Conservation (phyloP, 2,329 filamentous ascomycete genomes). For the Ceratocystis eucalypticola region DNA sequence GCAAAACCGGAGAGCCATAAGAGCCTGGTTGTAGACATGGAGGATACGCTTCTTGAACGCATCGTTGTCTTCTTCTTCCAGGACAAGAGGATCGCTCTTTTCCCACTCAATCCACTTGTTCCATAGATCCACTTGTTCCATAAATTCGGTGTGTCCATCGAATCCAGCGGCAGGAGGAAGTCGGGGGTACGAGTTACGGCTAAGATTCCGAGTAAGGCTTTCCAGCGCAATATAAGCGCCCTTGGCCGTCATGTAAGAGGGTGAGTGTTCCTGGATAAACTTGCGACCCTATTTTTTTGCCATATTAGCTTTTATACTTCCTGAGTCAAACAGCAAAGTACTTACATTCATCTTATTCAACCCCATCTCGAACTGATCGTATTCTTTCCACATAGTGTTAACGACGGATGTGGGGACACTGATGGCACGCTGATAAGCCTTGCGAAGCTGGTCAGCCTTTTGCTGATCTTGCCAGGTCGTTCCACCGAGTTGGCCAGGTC, state of each 20-base stretch:
- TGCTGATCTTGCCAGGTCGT: constrained; percentile 91
- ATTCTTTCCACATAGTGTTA: constrained; percentile 87
- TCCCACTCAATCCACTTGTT: constrained; percentile 93
- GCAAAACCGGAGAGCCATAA: constrained; percentile 90
- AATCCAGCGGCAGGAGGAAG: constrained; percentile 76
- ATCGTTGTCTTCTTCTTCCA: constrained; percentile 66
- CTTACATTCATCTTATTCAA: constrained; percentile 81
- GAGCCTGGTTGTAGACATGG: constrained; percentile 83
- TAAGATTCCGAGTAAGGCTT: constrained; percentile 65
- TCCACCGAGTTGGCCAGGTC: constrained; percentile 74
- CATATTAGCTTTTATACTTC: not conserved
- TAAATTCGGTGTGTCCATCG: constrained; percentile 73
- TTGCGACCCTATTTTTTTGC: constrained; percentile 59
- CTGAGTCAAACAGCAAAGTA: constrained; percentile 15
- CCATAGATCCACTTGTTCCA: constrained; percentile 77
- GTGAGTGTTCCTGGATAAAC: constrained; percentile 83
- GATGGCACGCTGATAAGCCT: constrained; percentile 83
- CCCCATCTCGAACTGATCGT: constrained; percentile 89
- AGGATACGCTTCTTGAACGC: constrained; percentile 66
- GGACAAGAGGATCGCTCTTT: constrained; percentile 76
- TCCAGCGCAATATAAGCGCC: constrained; percentile 83
- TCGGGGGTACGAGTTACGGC: constrained; percentile 63
- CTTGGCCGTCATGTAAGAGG: constrained; percentile 90
- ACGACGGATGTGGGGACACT: constrained; percentile 73
- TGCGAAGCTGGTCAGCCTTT: constrained; percentile 88